Percentiles rank a stretch among this genome's conserved stretches.
Evolutionary conservation across 2,329 filamentous ascomycete species (phyloP).

Genomic region (Exophiala mesophila): DNA sequence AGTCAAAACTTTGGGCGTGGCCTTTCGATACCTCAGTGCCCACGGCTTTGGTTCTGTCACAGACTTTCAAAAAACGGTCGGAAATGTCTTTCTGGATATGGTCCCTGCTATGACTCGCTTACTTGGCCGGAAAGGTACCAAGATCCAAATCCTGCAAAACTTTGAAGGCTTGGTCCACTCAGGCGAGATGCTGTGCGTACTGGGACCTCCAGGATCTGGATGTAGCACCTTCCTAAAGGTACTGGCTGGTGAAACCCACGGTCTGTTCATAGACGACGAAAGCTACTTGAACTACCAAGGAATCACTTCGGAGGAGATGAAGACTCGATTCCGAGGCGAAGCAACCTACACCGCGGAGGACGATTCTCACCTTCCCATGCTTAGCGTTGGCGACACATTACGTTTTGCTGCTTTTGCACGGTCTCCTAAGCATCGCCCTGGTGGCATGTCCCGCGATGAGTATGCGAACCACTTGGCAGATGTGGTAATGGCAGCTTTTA

Average conservation of each 20-base stretch:
- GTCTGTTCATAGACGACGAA: constrained; percentile 62
- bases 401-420: constrained; percentile 52
- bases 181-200: constrained; percentile 52
- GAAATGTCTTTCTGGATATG: constrained; percentile 8
- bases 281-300: constrained; percentile 78
- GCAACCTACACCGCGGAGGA: constrained; percentile 83
- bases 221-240: constrained; percentile 82
- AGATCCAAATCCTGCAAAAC: constrained; percentile 25
- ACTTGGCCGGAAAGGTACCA: not conserved
- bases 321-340: constrained; percentile 71
- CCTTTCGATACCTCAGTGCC: constrained; percentile 41
- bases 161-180: constrained; percentile 18
- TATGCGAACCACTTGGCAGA: constrained; percentile 40
- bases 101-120: constrained; percentile 1
- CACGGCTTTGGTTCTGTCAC: constrained; percentile 41
- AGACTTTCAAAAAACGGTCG: constrained; percentile 38
- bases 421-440: constrained; percentile 38
- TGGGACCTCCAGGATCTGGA: constrained; percentile 47
- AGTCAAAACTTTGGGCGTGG: constrained; percentile 2
- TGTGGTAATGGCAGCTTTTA: constrained; percentile 41
- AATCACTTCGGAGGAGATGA: constrained; percentile 66
- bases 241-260: constrained; percentile 73
- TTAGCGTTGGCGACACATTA: constrained; percentile 73
- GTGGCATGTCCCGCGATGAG: constrained; percentile 39
- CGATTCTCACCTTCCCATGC: constrained; percentile 73